phyloP scores from a whole-genome alignment of 768 basidiomycete genomes.

The Lactifluus echinatus region DNA sequence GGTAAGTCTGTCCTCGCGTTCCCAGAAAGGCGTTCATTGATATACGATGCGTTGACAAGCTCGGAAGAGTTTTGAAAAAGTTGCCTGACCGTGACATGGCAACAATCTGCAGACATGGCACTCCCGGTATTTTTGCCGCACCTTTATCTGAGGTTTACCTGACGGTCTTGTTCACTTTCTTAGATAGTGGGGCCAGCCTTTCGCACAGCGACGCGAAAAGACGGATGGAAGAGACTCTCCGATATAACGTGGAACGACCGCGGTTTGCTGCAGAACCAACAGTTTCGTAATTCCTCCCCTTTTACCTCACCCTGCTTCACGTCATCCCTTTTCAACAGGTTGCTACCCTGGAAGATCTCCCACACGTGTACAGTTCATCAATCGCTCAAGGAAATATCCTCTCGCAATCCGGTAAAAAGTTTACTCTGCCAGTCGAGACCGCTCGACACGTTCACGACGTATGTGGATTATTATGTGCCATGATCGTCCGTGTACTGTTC shows the following conservation, averaged over 20 bases:
- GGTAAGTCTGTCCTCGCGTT: constrained; percentile 31
- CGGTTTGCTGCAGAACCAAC: constrained; percentile 41
- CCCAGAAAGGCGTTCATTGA: not conserved
- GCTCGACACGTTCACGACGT: constrained; percentile 61
- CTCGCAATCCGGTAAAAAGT: constrained; percentile 67
- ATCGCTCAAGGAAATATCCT: constrained; percentile 53
- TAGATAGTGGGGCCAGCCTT: constrained; percentile 4
- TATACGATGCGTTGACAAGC: constrained; percentile 11
- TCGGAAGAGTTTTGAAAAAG: constrained; percentile 4
- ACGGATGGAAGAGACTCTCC: constrained; percentile 54
- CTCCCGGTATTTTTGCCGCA: not conserved
- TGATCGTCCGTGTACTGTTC: not conserved
- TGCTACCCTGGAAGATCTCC: constrained; percentile 53
- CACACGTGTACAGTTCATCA: constrained; percentile 81
- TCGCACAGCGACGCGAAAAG: constrained; percentile 33
- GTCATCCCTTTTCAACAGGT: constrained; percentile 30
- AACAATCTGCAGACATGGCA: not conserved
- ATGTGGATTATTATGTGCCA: constrained; percentile 10
- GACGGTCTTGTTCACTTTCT: not conserved
- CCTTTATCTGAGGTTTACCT: not conserved
- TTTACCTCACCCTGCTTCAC: not conserved
- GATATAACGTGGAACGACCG: constrained; percentile 55
- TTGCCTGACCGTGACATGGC: not conserved
- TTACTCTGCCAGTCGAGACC: constrained; percentile 80
- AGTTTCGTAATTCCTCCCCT: constrained; percentile 30